Percentiles rank a stretch among this genome's conserved stretches.
Evolutionary conservation across 495 filamentous ascomycete species (phyloP).

Genomic region (Parmelia sp.): DNA sequence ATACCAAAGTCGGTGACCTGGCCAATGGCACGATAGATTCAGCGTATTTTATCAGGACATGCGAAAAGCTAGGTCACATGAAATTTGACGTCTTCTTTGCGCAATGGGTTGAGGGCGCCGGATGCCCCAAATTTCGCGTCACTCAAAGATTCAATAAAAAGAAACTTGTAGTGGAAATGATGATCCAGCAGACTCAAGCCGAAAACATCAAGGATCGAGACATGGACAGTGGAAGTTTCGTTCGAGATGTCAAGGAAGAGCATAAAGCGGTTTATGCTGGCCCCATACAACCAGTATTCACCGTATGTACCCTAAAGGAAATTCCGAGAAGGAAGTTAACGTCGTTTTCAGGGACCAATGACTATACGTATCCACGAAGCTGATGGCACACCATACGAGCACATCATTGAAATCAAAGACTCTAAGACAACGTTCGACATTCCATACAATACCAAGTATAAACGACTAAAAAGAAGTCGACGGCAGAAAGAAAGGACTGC

Average conservation of each 20-base stretch:
- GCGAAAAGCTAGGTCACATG: conserved; percentile 80
- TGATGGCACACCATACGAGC: conserved; percentile 96
- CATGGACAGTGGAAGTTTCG: conserved; percentile 62
- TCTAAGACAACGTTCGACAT: conserved; percentile 78
- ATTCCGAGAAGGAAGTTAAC: conserved; percentile 2
- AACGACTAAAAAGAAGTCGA: conserved; percentile 86
- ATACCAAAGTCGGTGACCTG: conserved; percentile 71
- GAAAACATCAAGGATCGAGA: conserved; percentile 45
- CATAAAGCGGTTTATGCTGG: conserved; percentile 62
- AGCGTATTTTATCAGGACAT: conserved; percentile 65
- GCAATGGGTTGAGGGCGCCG: conserved; percentile 85
- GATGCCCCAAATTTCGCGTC: conserved; percentile 79
- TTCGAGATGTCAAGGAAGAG: conserved; percentile 77
- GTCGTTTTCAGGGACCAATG: conserved; percentile 61
- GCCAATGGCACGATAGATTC: conserved; percentile 67
- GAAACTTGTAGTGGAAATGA: conserved; percentile 89
- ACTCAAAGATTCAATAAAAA: conserved; percentile 96
- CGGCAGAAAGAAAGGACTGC: conserved; percentile 67
- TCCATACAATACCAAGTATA: conserved; percentile 99
- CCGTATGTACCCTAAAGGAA: conserved; percentile 30
- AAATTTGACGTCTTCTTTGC: conserved; percentile 82
- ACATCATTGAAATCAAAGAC: conserved; percentile 92
- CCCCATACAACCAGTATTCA: conserved; percentile 69
- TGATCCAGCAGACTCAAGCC: conserved; percentile 72
- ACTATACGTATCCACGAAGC: conserved; percentile 97